Evolutionary conservation across 805 yeast genomes (phyloP).

Genomic region (Monosporozyma aquatica): DNA sequence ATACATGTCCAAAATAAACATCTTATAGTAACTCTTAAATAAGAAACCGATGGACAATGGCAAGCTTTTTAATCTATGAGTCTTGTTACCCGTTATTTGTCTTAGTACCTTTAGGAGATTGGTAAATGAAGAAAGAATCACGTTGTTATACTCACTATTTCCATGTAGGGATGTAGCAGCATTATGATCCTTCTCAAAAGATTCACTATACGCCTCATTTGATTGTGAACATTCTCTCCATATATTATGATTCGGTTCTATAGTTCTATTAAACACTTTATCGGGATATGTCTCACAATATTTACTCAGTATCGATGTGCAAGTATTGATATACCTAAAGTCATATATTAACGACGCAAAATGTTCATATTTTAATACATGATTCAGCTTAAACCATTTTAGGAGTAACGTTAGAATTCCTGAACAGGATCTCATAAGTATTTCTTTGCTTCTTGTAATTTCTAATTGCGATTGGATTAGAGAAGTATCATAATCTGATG

Average conservation of each 20-base stretch:
- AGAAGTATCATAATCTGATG: constrained; percentile 3
- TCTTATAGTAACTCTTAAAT: constrained; percentile 35
- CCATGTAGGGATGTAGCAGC: background rate
- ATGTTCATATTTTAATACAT: constrained; percentile 71
- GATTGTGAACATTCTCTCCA: constrained; percentile 24
- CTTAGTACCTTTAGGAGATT: constrained; percentile 42
- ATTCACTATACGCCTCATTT: constrained; percentile 9
- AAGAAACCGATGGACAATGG: constrained; percentile 28
- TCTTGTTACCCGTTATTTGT: constrained; percentile 52
- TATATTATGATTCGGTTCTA: constrained; percentile 16
- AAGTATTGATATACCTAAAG: constrained; percentile 39
- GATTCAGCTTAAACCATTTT: constrained; percentile 73
- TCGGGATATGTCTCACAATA: constrained; percentile 26
- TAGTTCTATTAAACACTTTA: constrained; percentile 23
- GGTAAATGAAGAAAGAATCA: constrained; percentile 15
- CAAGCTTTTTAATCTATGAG: constrained; percentile 47
- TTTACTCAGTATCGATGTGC: constrained; percentile 20
- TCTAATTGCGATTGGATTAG: constrained; percentile 35
- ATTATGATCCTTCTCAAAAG: no score
- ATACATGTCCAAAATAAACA: constrained; percentile 56
- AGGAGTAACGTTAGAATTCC: constrained; percentile 45
- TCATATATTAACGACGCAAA: constrained; percentile 67
- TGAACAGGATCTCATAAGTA: constrained; percentile 49
- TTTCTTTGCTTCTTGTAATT: constrained; percentile 50
- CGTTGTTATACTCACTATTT: constrained; percentile 2